Evolutionary conservation across 768 basidiomycete species (phyloP).

Genomic region (Naematelia encephala): DNA sequence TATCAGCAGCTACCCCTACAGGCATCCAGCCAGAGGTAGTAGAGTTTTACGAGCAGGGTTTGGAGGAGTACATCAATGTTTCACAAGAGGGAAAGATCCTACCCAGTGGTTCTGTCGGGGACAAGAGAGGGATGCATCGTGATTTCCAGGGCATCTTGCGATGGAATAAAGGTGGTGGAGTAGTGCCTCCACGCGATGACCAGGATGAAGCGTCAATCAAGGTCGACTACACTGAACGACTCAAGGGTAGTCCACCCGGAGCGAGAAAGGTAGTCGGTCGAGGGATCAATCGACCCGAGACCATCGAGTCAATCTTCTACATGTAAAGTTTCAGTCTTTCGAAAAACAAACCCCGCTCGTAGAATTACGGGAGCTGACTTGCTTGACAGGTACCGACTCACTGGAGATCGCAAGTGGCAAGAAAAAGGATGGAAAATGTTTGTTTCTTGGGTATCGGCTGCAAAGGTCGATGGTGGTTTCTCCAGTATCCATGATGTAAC

Average conservation of each 20-base stretch:
- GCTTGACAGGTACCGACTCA: slow-evolving; percentile 47
- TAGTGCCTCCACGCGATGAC: not conserved
- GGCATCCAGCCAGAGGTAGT: slow-evolving; percentile 48
- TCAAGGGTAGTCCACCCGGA: slow-evolving; percentile 43
- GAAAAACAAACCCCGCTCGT: not conserved
- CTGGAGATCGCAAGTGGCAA: slow-evolving; percentile 54
- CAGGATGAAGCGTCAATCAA: not conserved
- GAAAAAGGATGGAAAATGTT: slow-evolving; percentile 56
- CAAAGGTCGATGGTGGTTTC: slow-evolving; percentile 46
- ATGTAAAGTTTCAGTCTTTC: slow-evolving; percentile 24
- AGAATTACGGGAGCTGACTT: not conserved
- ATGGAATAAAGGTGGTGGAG: not conserved
- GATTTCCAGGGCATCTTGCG: not conserved
- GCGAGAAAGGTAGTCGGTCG: slow-evolving; percentile 27
- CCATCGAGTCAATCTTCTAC: slow-evolving; percentile 50
- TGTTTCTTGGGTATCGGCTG: slow-evolving; percentile 43
- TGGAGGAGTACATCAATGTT: slow-evolving; percentile 5
- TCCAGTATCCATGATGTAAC: slow-evolving; percentile 50
- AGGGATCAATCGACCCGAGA: slow-evolving; percentile 53
- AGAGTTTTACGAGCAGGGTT: slow-evolving; percentile 29
- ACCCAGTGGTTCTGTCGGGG: no score
- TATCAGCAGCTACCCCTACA: slow-evolving; percentile 40
- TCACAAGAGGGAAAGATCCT: not conserved
- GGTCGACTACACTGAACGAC: slow-evolving; percentile 11
- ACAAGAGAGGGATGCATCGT: not conserved